phyloP scores from a whole-genome alignment of 257 asterid species.

The Nicotiana obtusifolia region DNA sequence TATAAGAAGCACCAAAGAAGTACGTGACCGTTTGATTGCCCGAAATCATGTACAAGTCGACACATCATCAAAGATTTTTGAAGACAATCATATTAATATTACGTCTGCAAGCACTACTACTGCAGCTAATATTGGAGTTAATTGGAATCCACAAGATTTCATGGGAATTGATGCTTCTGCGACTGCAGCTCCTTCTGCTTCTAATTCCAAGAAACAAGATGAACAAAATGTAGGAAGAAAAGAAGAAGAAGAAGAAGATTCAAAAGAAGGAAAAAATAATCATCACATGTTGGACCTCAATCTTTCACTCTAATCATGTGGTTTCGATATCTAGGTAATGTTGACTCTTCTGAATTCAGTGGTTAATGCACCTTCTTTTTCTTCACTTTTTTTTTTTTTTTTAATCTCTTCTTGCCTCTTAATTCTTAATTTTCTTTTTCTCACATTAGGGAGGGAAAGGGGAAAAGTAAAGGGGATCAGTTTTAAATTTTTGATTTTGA shows the following conservation, averaged over 20 bases:
- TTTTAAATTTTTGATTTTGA: neutral
- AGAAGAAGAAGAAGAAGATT: neutral
- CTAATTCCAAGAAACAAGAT: neutral
- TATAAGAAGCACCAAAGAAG: slow-evolving; percentile 16
- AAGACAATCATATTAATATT: neutral
- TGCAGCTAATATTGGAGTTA: neutral
- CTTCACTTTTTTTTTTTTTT: neutral
- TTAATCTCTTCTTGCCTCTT: too few species aligned
- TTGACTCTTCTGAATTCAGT: neutral
- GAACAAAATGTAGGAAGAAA: neutral
- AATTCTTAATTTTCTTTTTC: too few species aligned
- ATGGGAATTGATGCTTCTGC: slow-evolving; percentile 14
- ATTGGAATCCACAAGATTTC: slow-evolving; percentile 28
- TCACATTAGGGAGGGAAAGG: too few species aligned
- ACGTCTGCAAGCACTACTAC: neutral
- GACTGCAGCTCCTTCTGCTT: slow-evolving; percentile 9
- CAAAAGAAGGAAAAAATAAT: neutral
- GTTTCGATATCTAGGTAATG: neutral
- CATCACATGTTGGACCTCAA: slow-evolving; percentile 29
- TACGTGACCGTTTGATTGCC: slow-evolving; percentile 14
- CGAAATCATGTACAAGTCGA: neutral
- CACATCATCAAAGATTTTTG: neutral
- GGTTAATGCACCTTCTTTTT: neutral
- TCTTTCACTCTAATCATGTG: slow-evolving; percentile 14
- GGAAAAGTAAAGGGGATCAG: too few species aligned